These are phyloP conservation scores for Colletotrichum sp. DNA, from an alignment of 2,329 filamentous ascomycete species.

Conservation along the genomic window DNA sequence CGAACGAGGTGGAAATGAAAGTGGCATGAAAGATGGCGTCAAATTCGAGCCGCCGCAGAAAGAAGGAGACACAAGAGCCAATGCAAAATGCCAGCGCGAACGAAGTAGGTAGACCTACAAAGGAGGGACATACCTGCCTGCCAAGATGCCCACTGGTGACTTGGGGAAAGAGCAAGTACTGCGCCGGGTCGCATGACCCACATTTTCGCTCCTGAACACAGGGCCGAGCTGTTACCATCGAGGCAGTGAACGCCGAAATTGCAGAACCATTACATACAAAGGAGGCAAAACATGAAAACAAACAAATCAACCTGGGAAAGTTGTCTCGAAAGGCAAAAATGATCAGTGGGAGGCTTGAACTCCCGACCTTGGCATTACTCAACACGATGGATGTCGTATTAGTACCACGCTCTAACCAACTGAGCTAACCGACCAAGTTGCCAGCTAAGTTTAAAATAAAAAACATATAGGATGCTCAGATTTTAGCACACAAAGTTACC, in stretches of 20 bases:
- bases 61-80: background rate
- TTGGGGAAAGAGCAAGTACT: background rate
- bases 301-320: background rate
- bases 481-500: too few species aligned
- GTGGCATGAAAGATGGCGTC: background rate
- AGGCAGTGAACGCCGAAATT: background rate
- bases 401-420: constrained; percentile 23
- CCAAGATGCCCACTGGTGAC: background rate
- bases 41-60: background rate
- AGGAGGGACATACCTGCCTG: background rate
- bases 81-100: background rate
- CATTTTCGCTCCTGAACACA: background rate
- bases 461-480: too few species aligned
- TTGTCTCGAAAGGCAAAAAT: background rate
- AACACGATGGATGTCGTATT: constrained; percentile 2
- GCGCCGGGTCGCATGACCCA: background rate
- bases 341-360: constrained; percentile 23
- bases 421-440: constrained; percentile 23
- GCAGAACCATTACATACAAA: background rate
- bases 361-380: constrained; percentile 20
- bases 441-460: too few species aligned
- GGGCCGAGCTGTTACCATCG: background rate
- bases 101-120: background rate
- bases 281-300: background rate
- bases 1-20: background rate